Evolutionary conservation across 768 basidiomycete species (phyloP), one percentile per base, ranked within the genome.

Genomic region (Boletellus emodensis): DNA sequence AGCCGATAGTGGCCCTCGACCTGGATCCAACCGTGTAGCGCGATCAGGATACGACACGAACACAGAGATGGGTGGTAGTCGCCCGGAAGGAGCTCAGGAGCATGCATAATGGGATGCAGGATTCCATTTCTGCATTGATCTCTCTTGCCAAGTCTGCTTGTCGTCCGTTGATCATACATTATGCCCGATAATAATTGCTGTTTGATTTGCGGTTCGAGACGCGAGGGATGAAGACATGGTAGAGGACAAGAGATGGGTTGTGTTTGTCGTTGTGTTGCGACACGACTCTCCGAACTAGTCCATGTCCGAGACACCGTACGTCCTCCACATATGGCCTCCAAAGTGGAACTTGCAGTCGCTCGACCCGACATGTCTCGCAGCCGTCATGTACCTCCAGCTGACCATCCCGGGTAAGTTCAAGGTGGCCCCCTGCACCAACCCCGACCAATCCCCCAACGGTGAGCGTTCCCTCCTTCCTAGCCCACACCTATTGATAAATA

Each of bases 381-480:
- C 87, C 1, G 68, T 86, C 5, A 67, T 90, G 39, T 84, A 83
- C 60, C 77, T 90, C 24, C 87, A 90, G 61, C 67, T 84, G 20
- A 69, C 79, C 13, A 73, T 86, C 40, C 86, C 89, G 1, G 85
- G 83, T n/a, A 72, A 78, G 58, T 91, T 86, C 66, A 67, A 65
- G 15, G 66, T 91, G 24, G 69, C 72, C 33, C 79, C 83, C 66
- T 85, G 80, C 60, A 74, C 77, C 4, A 81, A 86, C 64, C 83
- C 86, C 9, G 87, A 90, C 69, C 53, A 75, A 18, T 88, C 89
- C 42, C 87, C 89, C 13, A 82, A 74, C 59, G 89, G 89, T 84
- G 64, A 69, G 80, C 74, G 54, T 8, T 4, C 36, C 17, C 24
- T 39, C 15, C 9, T 36, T 9, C 15, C 35, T 43, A 39, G 34